Conservation (phyloP, 2,329 filamentous ascomycete genomes). For the Sporothrix protearum region DNA sequence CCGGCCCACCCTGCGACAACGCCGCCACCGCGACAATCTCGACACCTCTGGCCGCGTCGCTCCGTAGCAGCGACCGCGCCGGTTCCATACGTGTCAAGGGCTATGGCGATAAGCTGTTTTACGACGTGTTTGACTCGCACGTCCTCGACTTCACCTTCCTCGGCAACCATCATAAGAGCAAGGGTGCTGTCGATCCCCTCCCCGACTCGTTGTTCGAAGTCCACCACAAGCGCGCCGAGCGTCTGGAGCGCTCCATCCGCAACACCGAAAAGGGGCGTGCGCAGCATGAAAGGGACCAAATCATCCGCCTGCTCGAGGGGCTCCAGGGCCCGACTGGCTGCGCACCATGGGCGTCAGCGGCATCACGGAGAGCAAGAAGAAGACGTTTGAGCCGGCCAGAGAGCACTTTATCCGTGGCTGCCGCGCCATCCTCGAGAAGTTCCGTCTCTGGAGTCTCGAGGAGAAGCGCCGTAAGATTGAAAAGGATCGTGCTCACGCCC, state of each 20-base stretch:
- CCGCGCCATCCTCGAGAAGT: slow-evolving; percentile 78
- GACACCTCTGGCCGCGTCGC: slow-evolving; percentile 23
- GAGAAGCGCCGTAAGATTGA: slow-evolving; percentile 79
- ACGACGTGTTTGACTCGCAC: slow-evolving; percentile 54
- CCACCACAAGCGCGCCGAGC: slow-evolving; percentile 56
- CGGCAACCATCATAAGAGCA: slow-evolving; percentile 44
- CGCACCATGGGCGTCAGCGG: slow-evolving; percentile 85
- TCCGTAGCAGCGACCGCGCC: slow-evolving; percentile 21
- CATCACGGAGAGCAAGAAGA: slow-evolving; percentile 80
- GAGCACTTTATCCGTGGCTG: slow-evolving; percentile 82
- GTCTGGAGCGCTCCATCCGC: slow-evolving; percentile 59
- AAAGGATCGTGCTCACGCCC: slow-evolving; percentile 60
- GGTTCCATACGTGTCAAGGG: slow-evolving; percentile 44
- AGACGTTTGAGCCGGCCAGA: slow-evolving; percentile 79
- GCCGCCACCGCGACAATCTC: slow-evolving; percentile 26
- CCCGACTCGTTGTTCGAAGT: slow-evolving; percentile 53
- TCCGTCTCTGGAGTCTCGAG: slow-evolving; percentile 80
- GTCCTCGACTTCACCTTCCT: slow-evolving; percentile 55
- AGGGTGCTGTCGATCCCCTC: slow-evolving; percentile 51
- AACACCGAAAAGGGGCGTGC: slow-evolving; percentile 63
- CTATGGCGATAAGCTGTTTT: slow-evolving; percentile 56
- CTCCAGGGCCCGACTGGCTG: slow-evolving; percentile 88
- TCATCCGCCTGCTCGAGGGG: slow-evolving; percentile 68
- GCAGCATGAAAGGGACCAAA: slow-evolving; percentile 64
- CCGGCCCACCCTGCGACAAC: slow-evolving; percentile 32